Conservation (phyloP, 2,329 filamentous ascomycete genomes). For the Cladophialophora bantiana region DNA sequence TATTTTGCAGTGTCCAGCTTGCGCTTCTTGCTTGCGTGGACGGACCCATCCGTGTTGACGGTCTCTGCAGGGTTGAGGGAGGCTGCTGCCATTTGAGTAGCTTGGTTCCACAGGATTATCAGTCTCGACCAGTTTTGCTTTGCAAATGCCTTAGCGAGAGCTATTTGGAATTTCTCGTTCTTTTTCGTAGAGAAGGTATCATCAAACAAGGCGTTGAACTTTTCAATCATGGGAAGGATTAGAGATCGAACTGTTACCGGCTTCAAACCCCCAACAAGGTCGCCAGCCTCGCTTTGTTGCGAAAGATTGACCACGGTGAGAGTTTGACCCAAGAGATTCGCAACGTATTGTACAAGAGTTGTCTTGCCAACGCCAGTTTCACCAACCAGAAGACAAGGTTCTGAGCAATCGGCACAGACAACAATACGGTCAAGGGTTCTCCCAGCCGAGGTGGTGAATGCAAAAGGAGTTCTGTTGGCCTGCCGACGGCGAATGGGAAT, state of each 20-base stretch:
- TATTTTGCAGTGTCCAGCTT: slow-evolving; percentile 64
- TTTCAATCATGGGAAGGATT: slow-evolving; percentile 87
- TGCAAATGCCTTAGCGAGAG: slow-evolving; percentile 77
- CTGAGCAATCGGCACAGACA: slow-evolving; percentile 79
- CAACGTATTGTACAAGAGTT: slow-evolving; percentile 91
- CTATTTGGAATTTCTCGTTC: slow-evolving; percentile 85
- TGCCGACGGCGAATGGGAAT: slow-evolving; percentile 52
- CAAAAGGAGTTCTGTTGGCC: slow-evolving; percentile 65
- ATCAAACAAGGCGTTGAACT: slow-evolving; percentile 88
- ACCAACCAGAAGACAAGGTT: slow-evolving; percentile 92
- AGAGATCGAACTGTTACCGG: slow-evolving; percentile 89
- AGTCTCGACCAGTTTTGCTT: slow-evolving; percentile 88
- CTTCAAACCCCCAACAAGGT: slow-evolving; percentile 94
- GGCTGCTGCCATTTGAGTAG: slow-evolving; percentile 82
- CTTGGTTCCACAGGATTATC: slow-evolving; percentile 85
- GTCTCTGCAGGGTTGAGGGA: slow-evolving; percentile 57
- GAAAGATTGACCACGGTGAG: slow-evolving; percentile 94
- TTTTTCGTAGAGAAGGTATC: slow-evolving; percentile 86
- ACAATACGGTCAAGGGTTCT: slow-evolving; percentile 87
- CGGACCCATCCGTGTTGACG: slow-evolving; percentile 30
- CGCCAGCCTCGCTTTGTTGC: slow-evolving; percentile 96
- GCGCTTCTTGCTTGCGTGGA: slow-evolving; percentile 71
- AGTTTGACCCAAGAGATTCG: slow-evolving; percentile 81
- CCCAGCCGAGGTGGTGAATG: slow-evolving; percentile 84
- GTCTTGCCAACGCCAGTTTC: slow-evolving; percentile 99